phyloP scores from a whole-genome alignment of 441 rosid genomes.

The Viola pubescens region DNA sequence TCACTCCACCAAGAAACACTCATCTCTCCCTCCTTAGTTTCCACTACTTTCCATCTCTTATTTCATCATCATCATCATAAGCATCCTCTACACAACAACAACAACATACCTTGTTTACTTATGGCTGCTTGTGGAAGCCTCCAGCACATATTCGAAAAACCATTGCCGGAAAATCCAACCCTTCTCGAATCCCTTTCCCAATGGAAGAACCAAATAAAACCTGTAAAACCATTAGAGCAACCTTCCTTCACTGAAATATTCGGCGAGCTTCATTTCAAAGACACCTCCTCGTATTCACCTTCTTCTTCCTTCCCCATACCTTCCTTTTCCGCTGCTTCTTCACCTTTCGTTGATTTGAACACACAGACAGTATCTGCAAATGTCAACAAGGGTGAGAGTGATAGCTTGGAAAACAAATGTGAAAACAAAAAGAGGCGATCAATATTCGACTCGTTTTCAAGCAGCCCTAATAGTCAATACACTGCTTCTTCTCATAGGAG shows the following conservation, averaged over 20 bases:
- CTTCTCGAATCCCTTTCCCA: conserved; percentile 54
- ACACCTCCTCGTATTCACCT: conserved; percentile 17
- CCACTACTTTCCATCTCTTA: no score
- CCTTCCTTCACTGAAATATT: conserved; percentile 63
- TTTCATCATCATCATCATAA: no score
- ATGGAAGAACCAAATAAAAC: conserved; percentile 44
- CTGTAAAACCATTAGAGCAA: conserved; percentile 29
- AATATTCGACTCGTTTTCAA: conserved; percentile 14
- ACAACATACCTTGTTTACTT: not conserved
- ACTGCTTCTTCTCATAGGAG: conserved; percentile 23
- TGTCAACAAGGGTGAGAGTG: conserved; percentile 7
- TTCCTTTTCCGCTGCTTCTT: conserved; percentile 6
- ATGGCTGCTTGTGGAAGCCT: conserved; percentile 78
- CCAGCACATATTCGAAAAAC: conserved; percentile 56
- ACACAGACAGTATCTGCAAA: conserved; percentile 4
- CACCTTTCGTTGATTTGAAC: conserved; percentile 17
- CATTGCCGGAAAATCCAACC: conserved; percentile 41
- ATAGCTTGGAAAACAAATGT: conserved; percentile 5
- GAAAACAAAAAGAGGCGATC: conserved; percentile 16
- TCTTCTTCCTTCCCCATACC: conserved; percentile 5
- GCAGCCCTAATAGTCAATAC: conserved; percentile 9
- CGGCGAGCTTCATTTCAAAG: conserved; percentile 71
- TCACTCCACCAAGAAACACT: not conserved
- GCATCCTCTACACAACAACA: no score
- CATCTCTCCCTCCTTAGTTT: no score